Conservation (phyloP, 306 rosid species). For the Cucurbita argyrosperma region DNA sequence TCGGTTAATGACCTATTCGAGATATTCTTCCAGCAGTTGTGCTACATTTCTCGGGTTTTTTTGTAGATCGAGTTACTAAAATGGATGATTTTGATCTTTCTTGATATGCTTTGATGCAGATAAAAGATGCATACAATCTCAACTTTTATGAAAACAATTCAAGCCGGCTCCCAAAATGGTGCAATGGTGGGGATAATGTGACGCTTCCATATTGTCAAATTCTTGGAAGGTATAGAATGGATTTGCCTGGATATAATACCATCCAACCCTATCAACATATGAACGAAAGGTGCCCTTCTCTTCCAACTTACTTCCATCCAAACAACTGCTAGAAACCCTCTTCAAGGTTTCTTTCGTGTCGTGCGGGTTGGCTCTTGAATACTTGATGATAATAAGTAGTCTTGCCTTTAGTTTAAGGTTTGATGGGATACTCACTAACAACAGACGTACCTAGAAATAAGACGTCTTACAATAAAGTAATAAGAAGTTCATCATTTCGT, state of each 20-base stretch:
- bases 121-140: slow-evolving; percentile 77
- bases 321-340: slow-evolving; percentile 19
- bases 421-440: background rate
- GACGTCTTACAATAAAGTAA: too few species aligned
- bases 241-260: slow-evolving; percentile 72
- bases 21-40: too few species aligned
- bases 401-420: background rate
- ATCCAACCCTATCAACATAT: slow-evolving; percentile 59
- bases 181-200: slow-evolving; percentile 19
- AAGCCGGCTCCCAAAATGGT: slow-evolving; percentile 71
- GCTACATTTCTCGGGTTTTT: too few species aligned
- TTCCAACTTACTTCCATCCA: slow-evolving; percentile 64
- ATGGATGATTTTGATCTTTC: background rate
- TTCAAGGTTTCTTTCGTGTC: background rate
- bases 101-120: slow-evolving; percentile 18
- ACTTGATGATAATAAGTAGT: background rate
- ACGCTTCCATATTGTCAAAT: slow-evolving; percentile 72
- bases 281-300: slow-evolving; percentile 87
- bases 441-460: too few species aligned
- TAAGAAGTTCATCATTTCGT: too few species aligned
- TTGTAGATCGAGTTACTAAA: too few species aligned
- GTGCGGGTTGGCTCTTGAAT: too few species aligned
- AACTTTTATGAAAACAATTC: slow-evolving; percentile 56
- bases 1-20: too few species aligned
- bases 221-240: slow-evolving; percentile 80